Percentiles rank a stretch among this genome's conserved stretches.
Evolutionary conservation across 1,284 basidiomycete genomes (phyloP).

Genomic region (Limonomyces culmigenus): DNA sequence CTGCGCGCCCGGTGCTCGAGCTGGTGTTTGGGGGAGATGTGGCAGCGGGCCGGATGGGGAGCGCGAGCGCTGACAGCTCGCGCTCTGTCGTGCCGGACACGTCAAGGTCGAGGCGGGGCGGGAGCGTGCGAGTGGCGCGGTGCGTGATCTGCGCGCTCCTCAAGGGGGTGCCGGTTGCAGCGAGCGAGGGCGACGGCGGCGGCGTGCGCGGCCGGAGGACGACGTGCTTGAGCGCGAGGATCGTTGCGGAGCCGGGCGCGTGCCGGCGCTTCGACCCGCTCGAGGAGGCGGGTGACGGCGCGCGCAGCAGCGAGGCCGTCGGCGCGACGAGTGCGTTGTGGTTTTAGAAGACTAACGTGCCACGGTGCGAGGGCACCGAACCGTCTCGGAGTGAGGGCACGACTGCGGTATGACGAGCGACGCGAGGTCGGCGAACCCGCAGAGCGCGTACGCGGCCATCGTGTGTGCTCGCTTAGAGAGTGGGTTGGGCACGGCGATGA

Average conservation of each 20-base stretch:
- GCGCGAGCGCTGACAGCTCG: constrained; percentile 2
- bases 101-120: constrained; percentile 4
- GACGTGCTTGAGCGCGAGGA: too few species aligned
- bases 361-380: constrained; percentile 7
- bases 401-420: constrained; percentile 82
- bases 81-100: too few species aligned
- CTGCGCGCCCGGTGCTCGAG: too few species aligned
- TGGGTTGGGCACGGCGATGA: constrained; percentile 31
- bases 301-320: too few species aligned
- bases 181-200: neutral
- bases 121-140: constrained; percentile 1
- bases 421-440: constrained; percentile 80
- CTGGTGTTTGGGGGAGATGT: too few species aligned
- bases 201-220: too few species aligned
- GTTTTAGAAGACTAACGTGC: too few species aligned
- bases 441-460: constrained; percentile 71
- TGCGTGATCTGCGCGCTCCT: constrained; percentile 1
- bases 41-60: constrained; percentile 7
- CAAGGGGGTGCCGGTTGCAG: constrained; percentile 5
- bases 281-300: too few species aligned
- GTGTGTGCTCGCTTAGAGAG: constrained; percentile 59
- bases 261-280: too few species aligned
- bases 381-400: too few species aligned
- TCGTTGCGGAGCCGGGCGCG: too few species aligned
- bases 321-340: too few species aligned